These are phyloP conservation scores for Ophiocordyceps camponoti-saundersi DNA, from an alignment of 2,329 filamentous ascomycete genomes.

Conservation along the genomic window DNA sequence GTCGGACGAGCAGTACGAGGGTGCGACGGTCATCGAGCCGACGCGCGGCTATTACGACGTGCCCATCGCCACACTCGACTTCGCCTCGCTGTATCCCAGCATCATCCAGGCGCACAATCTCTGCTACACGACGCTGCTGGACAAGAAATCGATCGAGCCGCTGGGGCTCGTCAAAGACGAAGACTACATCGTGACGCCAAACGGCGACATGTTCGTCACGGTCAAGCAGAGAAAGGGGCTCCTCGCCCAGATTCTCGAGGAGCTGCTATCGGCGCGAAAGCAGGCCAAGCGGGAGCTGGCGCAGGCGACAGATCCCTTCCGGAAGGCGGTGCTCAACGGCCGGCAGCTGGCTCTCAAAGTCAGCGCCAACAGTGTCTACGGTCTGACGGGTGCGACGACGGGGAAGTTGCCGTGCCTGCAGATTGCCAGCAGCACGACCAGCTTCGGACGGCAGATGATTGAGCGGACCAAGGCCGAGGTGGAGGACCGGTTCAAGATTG, in stretches of 20 bases:
- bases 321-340: conserved; percentile 94
- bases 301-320: conserved; percentile 84
- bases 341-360: conserved; percentile 91
- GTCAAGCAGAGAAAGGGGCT: conserved; percentile 78
- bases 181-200: conserved; percentile 92
- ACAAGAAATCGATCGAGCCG: conserved; percentile 56
- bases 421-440: conserved; percentile 93
- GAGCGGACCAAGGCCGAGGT: conserved; percentile 96
- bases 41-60: conserved; percentile 87
- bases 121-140: conserved; percentile 83
- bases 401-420: conserved; percentile 89
- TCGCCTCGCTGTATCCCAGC: conserved; percentile 93
- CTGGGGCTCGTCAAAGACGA: conserved; percentile 69
- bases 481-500: conserved; percentile 73
- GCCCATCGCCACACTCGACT: conserved; percentile 93
- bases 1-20: conserved; percentile 83
- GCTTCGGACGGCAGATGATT: conserved; percentile 97
- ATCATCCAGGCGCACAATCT: conserved; percentile 98
- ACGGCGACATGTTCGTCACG: conserved; percentile 86
- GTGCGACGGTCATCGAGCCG: conserved; percentile 94
- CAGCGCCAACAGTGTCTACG: conserved; percentile 95
- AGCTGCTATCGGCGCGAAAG: conserved; percentile 81
- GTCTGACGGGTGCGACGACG: conserved; percentile 86
- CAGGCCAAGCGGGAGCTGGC: conserved; percentile 83
- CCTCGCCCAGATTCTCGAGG: conserved; percentile 87